A percentile compares a stretch with the other conserved stretches of the same genome.
Conservation (phyloP, 345 rosid species). For the Brassica nigra region DNA sequence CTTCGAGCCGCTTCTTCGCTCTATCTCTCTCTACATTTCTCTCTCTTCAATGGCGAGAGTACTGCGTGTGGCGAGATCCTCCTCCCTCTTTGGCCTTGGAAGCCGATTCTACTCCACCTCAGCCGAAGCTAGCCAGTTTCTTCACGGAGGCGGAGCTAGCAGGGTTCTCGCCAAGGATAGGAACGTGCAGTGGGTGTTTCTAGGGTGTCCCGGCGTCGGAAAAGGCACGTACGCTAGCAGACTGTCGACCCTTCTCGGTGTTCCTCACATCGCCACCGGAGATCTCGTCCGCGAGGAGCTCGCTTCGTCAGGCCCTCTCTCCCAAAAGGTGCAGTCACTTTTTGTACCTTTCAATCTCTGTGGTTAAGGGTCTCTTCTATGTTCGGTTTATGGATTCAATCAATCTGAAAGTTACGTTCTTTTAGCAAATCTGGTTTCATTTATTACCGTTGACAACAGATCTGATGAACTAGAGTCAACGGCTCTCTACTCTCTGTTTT, state of each 20-base stretch:
- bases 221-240: slow-evolving; percentile 94
- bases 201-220: slow-evolving; percentile 94
- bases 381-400: not conserved
- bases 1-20: slow-evolving; percentile 28
- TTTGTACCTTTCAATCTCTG: not conserved
- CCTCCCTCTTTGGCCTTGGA: slow-evolving; percentile 31
- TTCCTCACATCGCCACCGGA: slow-evolving; percentile 94
- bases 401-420: not conserved
- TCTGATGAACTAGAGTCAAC: slow-evolving; percentile 25
- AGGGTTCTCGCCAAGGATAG: slow-evolving; percentile 53
- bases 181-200: slow-evolving; percentile 89
- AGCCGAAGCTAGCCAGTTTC: slow-evolving; percentile 28
- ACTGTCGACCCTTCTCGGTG: slow-evolving; percentile 70
- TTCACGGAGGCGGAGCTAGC: slow-evolving; percentile 31
- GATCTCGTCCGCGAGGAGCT: slow-evolving; percentile 94
- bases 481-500: not conserved
- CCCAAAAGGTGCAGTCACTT: slow-evolving; percentile 53
- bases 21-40: slow-evolving; percentile 22
- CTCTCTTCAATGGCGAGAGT: slow-evolving; percentile 51
- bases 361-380: not conserved
- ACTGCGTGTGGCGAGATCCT: slow-evolving; percentile 50
- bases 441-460: slow-evolving; percentile 5
- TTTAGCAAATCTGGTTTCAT: not conserved
- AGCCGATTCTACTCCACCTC: slow-evolving; percentile 37
- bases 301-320: slow-evolving; percentile 70